Base-by-base conservation (phyloP, 805 yeast genomes). In the Metschnikowia orientalis region DNA sequence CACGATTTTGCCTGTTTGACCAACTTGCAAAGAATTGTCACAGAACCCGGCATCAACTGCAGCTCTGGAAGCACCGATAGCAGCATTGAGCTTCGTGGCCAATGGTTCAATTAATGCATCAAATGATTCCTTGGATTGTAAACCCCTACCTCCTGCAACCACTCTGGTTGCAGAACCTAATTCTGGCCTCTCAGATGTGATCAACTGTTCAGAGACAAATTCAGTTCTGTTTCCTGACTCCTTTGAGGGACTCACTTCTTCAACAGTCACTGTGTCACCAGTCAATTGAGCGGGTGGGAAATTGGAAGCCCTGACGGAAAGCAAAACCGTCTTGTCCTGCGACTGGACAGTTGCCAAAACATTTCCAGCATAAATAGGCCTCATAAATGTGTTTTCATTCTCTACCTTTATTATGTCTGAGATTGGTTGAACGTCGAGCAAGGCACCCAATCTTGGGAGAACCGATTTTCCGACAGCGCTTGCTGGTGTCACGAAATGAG, bases 301-400 rank as follows among this genome's bases (percentile, higher is more conserved):
- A 0, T 97, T 85, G 9, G 96, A 81, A 1, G 87, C 69, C 63
- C 97, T 77, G 8, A 84, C 77, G n/a, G 95, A 81, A 8, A 84
- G 63, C 40, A 90, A 62, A 32, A 84, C 71, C 42, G 75, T 66
- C 4, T 68, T 56, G 51, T 90, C 96, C 15, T 56, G 67, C 15
- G 86, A 68, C 56, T 78, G 75, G 30, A 92, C 85, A 3, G 95
- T 88, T 24, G 86, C 75, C 38, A 86, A 66, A 4, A 94, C 95
- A 60, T 92, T 92, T 30, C 98, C 98, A 13, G 98, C 97, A 56
- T 85, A 92, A 23, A 90, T 87, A 28, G 97, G 97, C 58, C 97
- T 81, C 23, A 81, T 79, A 59, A 90, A 92, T 6, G 92, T 82
- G 41, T 72, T 75, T 11, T 75, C 69, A 32, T 76, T 65, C 44